Evolutionary conservation across 306 rosid species (phyloP), one percentile per base, ranked within the genome.

Genomic region (Vigna hirtella): DNA sequence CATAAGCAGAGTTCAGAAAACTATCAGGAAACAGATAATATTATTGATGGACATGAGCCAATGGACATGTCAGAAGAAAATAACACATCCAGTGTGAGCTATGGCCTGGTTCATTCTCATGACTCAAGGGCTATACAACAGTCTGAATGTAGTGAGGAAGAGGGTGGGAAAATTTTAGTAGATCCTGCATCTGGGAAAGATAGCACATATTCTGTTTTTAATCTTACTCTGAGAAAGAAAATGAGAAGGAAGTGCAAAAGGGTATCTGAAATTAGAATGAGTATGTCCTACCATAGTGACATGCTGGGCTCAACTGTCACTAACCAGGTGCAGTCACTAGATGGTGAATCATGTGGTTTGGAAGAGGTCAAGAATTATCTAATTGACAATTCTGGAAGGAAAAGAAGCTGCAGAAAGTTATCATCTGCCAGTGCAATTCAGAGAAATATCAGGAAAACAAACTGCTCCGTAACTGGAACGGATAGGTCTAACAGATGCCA

Each of bases 221-320:
- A 85, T 82, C 67, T 77, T 79, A 74, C 38, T 85, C 77, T 70
- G 73, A 91, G 81, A 87, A 93, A 76, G 90, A 96, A 93, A 88
- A 73, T 66, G 42, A 87, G 83, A 76, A 87, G 90, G 84, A 96
- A 89, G 88, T 87, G 91, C 81, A 96, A 89, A 83, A 90, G 78
- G 93, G 86, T 91, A 68, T 96, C 99, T 36, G 91, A 96, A 88
- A 90, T 93, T 73, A 87, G 89, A 82, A 70, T 73, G 82, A 86
- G 86, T 78, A 73, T 77, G 75, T 68, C 83, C 43, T 73, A 66
- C 78, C 87, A 76, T 74, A 70, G 88, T 76, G 83, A 81, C 74
- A 78, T 68, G 75, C 58, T 65, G 53, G 75, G 62, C 70, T 80
- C 84, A 73, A 79, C 86, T 68, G 80, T 85, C 50, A 82, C 78